Base-by-base conservation (phyloP, 495 filamentous ascomycete genomes). In the Tuber umbilicatum region DNA sequence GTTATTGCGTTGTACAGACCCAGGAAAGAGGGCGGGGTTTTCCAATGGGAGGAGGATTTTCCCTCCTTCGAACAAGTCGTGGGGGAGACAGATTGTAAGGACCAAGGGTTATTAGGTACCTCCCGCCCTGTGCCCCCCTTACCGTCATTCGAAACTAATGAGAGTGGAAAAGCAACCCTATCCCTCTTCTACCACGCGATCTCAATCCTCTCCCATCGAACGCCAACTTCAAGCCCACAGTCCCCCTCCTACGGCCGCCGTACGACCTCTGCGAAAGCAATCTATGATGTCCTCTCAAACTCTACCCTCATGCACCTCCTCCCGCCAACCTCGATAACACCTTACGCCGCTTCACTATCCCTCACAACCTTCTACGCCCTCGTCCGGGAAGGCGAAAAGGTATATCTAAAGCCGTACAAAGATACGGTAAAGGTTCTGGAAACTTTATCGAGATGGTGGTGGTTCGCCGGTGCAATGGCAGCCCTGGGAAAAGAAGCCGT, bases 401-500 rank as follows among this genome's bases (percentile, higher is more conserved):
- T 55, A 40, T 80, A 41, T 69, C 73, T 73, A 39, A 42, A 40
- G 37, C 72, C 73, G 17, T 81, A 78, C 70, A 70, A 41, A n/a
- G 39, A 31, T n/a, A 74, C 70, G 47, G 74, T 81, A 16, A 69
- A 75, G 12, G 74, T 39, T 47, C 69, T 81, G 4, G 77, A 72
- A 68, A 67, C 69, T 45, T 71, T 81, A 42, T 70, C 75, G 5
- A 70, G 74, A 31, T 78, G 73, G 73, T 81, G 80, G 80, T 81
- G 79, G 79, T 80, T 81, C 21, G 80, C 80, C 12, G 79, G 80
- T 19, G 80, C 79, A 9, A 81, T 81, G 79, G 80, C 80, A 17
- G 73, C 71, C 40, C 55, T 81, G 41, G 80, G 80, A n/a, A 50
- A 55, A 39, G 72, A 70, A 38, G 80, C 79, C 12, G 60, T 81